Base-by-base conservation (phyloP, 2,329 filamentous ascomycete species). In the Nigrospora osmanthi region DNA sequence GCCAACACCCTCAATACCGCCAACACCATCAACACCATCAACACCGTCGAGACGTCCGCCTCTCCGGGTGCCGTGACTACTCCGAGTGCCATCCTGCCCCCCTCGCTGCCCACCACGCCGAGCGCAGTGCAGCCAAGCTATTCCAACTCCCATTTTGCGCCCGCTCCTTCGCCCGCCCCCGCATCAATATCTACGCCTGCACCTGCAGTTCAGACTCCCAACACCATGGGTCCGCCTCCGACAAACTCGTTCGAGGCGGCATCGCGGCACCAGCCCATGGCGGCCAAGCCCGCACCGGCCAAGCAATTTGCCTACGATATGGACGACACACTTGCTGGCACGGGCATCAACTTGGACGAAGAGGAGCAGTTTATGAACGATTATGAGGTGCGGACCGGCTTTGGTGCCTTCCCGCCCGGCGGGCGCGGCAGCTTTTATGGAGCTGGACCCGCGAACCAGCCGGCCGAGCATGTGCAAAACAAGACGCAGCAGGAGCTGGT, bases 321-420 rank as follows among this genome's bases (percentile, higher is more conserved):
- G 38, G 87, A 85, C 52, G 90, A 96, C 66, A 86, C 89, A 42
- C 67, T 95, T 44, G 83, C 84, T 15, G 87, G 86, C 15, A 91
- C 89, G 14, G 89, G 89, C 41, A 89, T 96, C 51, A 87, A 95
- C 68, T 67, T 95, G 39, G 82, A 85, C 47, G 89, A 89, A 52
- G 90, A 95, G 63, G 88, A 94, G 58, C 87, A 89, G 54, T 87
- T 81, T 52, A 73, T 93, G 62, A 83, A 87, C 38, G 81, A 80
- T 47, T 71, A 81, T 43, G 70, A 80, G 53, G 65, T 73, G 42
- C 65, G 74, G 57, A 70, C 74, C 39, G 69, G 82, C 13, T 77
- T 76, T 49, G 68, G 70, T 13, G 67, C 78, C 17, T 78, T 83
- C 49, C 67, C 73, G 9, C 66, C 79, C 1, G 75, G 77, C 12